Conservation (phyloP, 2,329 filamentous ascomycete genomes). For the Westerdykella sp. region DNA sequence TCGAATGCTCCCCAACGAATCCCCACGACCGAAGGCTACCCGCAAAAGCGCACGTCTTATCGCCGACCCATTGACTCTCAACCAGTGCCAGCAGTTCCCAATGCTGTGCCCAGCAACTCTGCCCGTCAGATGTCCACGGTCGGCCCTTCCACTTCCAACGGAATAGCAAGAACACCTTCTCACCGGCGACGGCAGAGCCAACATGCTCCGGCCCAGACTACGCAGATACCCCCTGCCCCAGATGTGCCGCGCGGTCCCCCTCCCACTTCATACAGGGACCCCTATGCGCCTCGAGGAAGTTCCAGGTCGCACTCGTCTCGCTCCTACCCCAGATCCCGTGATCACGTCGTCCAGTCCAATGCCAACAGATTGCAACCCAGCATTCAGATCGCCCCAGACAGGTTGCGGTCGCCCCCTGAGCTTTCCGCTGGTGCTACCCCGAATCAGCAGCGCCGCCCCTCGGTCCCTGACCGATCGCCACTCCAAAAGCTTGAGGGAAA, state of each 20-base stretch:
- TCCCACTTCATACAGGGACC: constrained; percentile 40
- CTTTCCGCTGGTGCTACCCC: constrained; percentile 21
- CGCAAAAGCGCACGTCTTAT: constrained; percentile 30
- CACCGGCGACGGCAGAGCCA: constrained; percentile 28
- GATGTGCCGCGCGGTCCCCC: constrained; percentile 54
- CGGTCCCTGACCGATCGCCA: constrained; percentile 79
- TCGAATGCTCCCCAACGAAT: constrained; percentile 17
- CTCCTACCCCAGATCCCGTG: constrained; percentile 22
- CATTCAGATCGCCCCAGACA: constrained; percentile 27
- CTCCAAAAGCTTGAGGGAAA: constrained; percentile 89
- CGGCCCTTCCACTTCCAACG: constrained; percentile 11
- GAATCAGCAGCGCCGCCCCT: constrained; percentile 36
- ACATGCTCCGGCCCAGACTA: constrained; percentile 17
- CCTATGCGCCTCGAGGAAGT: constrained; percentile 31
- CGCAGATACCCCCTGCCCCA: constrained; percentile 43
- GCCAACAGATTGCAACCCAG: constrained; percentile 31
- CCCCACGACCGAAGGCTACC: constrained; percentile 22
- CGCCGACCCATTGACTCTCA: constrained; percentile 28
- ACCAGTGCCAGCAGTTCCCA: constrained; percentile 13
- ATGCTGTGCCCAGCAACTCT: constrained; percentile 23
- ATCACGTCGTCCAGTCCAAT: constrained; percentile 30
- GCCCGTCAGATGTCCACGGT: constrained; percentile 18
- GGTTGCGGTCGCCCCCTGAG: constrained; percentile 25
- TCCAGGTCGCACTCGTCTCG: constrained; percentile 17
- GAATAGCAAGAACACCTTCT: constrained; percentile 18